A percentile compares a stretch with the other conserved stretches of the same genome.
These are phyloP conservation scores for Hypoxylon sp. DNA, from an alignment of 2,329 filamentous ascomycete genomes.

Conservation along the genomic window DNA sequence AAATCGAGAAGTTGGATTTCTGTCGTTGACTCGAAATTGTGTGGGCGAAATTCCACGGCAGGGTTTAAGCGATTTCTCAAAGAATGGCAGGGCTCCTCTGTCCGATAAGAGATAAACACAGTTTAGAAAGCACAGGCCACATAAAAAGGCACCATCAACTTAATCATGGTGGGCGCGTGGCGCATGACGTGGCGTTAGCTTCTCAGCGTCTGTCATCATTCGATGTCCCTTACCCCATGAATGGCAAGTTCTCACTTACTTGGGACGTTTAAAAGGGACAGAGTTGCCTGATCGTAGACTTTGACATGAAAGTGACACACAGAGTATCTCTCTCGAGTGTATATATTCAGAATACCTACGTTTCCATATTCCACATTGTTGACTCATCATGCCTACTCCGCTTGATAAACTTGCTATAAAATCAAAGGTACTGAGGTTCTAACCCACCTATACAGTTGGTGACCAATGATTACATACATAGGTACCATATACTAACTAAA, in stretches of 20 bases:
- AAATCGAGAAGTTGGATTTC: conserved; percentile 45
- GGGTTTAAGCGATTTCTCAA: conserved; percentile 46
- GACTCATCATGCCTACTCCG: conserved; percentile 74
- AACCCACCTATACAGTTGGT: not conserved
- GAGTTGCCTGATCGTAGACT: conserved; percentile 42
- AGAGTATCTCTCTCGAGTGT: conserved; percentile 5
- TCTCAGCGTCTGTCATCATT: conserved; percentile 8
- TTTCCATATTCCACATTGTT: conserved; percentile 4
- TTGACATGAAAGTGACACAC: conserved; percentile 34
- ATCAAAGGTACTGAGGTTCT: conserved; percentile 71
- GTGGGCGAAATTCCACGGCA: conserved; percentile 49
- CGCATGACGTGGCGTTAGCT: conserved; percentile 48
- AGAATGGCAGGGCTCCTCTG: conserved; percentile 26
- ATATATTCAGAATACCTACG: conserved; percentile 12
- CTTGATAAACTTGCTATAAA: conserved; percentile 75
- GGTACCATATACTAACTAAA: conserved; percentile 30
- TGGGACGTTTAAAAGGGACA: conserved; percentile 39
- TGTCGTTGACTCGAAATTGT: conserved; percentile 51
- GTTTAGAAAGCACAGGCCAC: conserved; percentile 37
- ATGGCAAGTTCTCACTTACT: conserved; percentile 11
- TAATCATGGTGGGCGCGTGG: conserved; percentile 21
- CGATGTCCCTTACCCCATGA: conserved; percentile 2
- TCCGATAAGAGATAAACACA: conserved; percentile 34
- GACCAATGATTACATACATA: no score
- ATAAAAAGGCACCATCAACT: conserved; percentile 6